phyloP scores from a whole-genome alignment of 1,284 basidiomycete species.

The Puccinia polysora region DNA sequence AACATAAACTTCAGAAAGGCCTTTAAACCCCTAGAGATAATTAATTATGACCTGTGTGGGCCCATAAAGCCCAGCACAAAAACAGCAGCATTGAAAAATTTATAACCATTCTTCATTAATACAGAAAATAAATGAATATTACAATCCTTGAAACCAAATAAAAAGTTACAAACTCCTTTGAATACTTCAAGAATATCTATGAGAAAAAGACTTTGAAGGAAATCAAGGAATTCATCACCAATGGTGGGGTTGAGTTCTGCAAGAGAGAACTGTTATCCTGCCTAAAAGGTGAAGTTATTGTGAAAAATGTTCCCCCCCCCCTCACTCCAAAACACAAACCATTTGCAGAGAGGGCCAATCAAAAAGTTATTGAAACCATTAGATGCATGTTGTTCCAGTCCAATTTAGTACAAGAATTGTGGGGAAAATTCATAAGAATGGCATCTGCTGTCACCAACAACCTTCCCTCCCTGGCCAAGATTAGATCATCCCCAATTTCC shows the following conservation, averaged over 20 bases:
- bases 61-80: not conserved
- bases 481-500: no score
- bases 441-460: no score
- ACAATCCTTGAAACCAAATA: not conserved
- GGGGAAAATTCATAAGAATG: no score
- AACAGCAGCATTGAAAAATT: not conserved
- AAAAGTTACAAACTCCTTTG: not conserved
- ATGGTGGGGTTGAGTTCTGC: conserved; percentile 13
- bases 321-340: conserved; percentile 11
- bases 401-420: no score
- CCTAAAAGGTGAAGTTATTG: not conserved
- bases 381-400: no score
- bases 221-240: conserved; percentile 4
- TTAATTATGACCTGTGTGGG: not conserved
- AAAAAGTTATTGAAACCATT: not conserved
- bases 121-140: not conserved
- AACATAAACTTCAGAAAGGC: no score
- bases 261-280: not conserved
- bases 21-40: not conserved
- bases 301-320: not conserved
- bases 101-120: not conserved
- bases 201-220: not conserved
- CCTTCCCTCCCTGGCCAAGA: no score
- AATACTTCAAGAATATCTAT: not conserved
- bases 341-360: not conserved